Base-by-base conservation (phyloP, 768 basidiomycete species). In the Collybia sp. region DNA sequence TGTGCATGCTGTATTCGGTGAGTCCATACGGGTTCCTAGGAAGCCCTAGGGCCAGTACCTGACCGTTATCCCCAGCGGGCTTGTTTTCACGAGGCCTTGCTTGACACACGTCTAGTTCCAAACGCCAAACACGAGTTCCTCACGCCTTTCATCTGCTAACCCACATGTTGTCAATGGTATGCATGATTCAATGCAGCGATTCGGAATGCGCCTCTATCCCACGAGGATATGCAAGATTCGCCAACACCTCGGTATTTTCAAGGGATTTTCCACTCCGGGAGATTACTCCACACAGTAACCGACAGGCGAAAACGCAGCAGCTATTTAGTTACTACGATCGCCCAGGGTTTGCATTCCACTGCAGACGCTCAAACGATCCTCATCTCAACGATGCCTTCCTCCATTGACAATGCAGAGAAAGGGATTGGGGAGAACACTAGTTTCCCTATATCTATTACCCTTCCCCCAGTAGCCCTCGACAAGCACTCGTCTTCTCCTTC, bases 231-330 rank as follows among this genome's bases (percentile, higher is more conserved):
- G 45, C 43, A 45, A 47, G 54, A 52, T 47, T 59, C 62, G 63
- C 67, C 56, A 59, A 54, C 58, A 52, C 52, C 49, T 68, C 68
- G 68, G 71, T 48, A 64, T 64, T 66, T 63, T 64, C 61, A 68
- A 62, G 67, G 17, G 55, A 61, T 60, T 66, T 54, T 52, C 58
- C 52, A 50, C 36, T 51, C 57, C 55, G 55, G 58, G 53, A 54
- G 54, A 53, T 59, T 64, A 63, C 55, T 59, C 62, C 62, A 62
- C 57, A 63, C 50, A 55, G 48, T 43, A 50, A 54, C 54, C 54
- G 47, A 45, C 44, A 50, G 54, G 52, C 34, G 38, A 53, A 49
- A 39, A 49, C 52, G 57, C 44, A 43, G 53, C 49, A 41, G 38
- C 46, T 54, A 56, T 56, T 51, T 58, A 54, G 51, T 42, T 45